Evolutionary conservation across 805 yeast genomes (phyloP).

Genomic region (Saccharomycopsis fermentans): DNA sequence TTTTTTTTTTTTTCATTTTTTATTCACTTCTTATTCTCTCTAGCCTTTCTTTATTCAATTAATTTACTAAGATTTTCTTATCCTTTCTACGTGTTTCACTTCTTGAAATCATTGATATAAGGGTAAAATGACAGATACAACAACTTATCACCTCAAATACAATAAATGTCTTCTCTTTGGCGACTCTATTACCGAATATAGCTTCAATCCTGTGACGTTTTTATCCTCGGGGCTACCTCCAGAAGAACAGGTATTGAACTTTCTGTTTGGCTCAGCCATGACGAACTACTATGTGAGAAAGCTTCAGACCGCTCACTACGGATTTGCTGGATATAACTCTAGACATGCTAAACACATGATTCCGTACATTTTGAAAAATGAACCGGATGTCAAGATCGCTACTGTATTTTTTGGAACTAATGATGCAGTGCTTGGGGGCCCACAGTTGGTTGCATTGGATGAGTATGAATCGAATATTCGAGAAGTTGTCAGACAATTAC

Average conservation of each 20-base stretch:
- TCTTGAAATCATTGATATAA: background rate
- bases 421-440: conserved; percentile 44
- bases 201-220: conserved; percentile 28
- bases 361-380: conserved; percentile 41
- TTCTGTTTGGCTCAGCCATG: conserved; percentile 42
- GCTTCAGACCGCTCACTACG: conserved; percentile 62
- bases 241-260: conserved; percentile 23
- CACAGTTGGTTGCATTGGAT: conserved; percentile 41
- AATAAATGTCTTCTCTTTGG: conserved; percentile 54
- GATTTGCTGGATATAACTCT: conserved; percentile 68
- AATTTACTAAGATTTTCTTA: too few species aligned
- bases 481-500: conserved; percentile 32
- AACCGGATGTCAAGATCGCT: conserved; percentile 33
- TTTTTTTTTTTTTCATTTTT: background rate
- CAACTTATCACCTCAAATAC: conserved; percentile 23
- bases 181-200: conserved; percentile 57
- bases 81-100: too few species aligned
- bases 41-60: too few species aligned
- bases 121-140: background rate
- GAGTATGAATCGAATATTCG: conserved; percentile 40
- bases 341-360: conserved; percentile 45
- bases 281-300: conserved; percentile 44
- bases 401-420: conserved; percentile 76
- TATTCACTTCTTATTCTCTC: too few species aligned
- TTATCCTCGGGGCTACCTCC: conserved; percentile 10